Base-by-base conservation (phyloP, 2,329 filamentous ascomycete species). In the Xylaria sp. region DNA sequence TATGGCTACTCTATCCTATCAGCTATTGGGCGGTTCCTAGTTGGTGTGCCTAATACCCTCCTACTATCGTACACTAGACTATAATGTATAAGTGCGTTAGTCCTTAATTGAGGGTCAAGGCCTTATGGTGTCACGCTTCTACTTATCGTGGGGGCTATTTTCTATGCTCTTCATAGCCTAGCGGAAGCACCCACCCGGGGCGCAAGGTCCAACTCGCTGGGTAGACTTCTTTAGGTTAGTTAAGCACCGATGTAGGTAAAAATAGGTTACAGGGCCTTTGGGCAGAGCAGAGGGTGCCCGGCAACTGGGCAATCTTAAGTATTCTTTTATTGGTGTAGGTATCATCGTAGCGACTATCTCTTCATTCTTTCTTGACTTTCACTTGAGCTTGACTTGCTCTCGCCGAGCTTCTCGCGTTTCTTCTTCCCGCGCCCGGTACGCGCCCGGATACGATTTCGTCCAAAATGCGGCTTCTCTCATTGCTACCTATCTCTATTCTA, bases 381-480 rank as follows among this genome's bases (percentile, higher is more conserved):
- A 58, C 53, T 34, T 24, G 51, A 65, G 57, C 27, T 21, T 34
- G 32, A 45, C 21, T 45, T 66, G 32, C 55, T 60, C 45, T 51
- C 54, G 50, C 59, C 51, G 30, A 64, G 55, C 45, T 45, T 58
- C 50, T 64, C 21, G 57, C 48, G 32, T 62, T 57, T 57, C 58
- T 30, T 24, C 27, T 65, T 7, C 39, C 7, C 34, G 67, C 32
- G 34, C 32, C 12, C 39, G 5, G 42, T 54, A 32, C 50, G 19
- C 62, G 45, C n/a, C 32, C 17, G 4, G 39, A 60, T 48, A 54
- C 58, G 32, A 64, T 32, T 53, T 48, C 34, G 42, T 21, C 36
- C 50, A 70, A 65, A 27, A 68, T 70, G 68, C 68, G 58, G 21
- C 36, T 65, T 4, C 34, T 64, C 19, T 65, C 54, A 27, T 27